phyloP scores from a whole-genome alignment of 164 flowering plant genomes.

The Dillenia suffruticosa region DNA sequence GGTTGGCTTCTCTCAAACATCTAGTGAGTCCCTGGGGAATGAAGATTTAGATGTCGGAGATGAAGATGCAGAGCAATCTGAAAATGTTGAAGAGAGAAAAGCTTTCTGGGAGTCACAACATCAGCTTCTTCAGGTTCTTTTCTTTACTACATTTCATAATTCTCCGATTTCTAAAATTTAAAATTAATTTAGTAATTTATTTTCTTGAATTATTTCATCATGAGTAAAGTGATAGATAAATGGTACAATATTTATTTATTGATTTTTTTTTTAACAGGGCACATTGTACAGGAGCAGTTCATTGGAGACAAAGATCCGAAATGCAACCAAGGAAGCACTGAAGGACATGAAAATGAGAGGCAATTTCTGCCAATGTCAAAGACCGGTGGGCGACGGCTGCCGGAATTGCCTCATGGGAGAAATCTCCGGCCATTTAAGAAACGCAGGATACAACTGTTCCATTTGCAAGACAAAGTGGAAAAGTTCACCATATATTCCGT shows the following conservation, averaged over 20 bases:
- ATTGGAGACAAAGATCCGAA: slow-evolving; percentile 55
- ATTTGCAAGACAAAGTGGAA: slow-evolving; percentile 85
- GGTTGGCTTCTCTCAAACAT: not conserved
- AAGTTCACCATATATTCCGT: slow-evolving; percentile 54
- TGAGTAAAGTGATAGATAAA: not conserved
- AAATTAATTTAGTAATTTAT: not conserved
- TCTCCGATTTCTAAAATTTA: not conserved
- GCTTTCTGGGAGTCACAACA: slow-evolving; percentile 54
- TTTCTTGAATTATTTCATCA: not conserved
- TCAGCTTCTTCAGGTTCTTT: slow-evolving; percentile 40
- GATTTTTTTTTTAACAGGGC: slow-evolving; percentile 30
- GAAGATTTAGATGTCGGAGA: slow-evolving; percentile 19
- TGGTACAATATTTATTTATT: too few species aligned
- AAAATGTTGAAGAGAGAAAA: slow-evolving; percentile 24
- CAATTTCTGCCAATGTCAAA: slow-evolving; percentile 39
- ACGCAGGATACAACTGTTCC: slow-evolving; percentile 49
- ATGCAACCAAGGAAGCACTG: slow-evolving; percentile 47
- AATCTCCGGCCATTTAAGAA: slow-evolving; percentile 42
- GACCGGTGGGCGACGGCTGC: slow-evolving; percentile 42
- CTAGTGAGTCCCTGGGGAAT: slow-evolving; percentile 15
- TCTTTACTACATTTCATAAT: not conserved
- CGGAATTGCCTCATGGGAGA: slow-evolving; percentile 49
- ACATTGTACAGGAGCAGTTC: slow-evolving; percentile 54
- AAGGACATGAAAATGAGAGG: slow-evolving; percentile 30
- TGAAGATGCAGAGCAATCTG: slow-evolving; percentile 11